Conservation (phyloP, 1,284 basidiomycete genomes). For the Cystobasidiaceae sp. region DNA sequence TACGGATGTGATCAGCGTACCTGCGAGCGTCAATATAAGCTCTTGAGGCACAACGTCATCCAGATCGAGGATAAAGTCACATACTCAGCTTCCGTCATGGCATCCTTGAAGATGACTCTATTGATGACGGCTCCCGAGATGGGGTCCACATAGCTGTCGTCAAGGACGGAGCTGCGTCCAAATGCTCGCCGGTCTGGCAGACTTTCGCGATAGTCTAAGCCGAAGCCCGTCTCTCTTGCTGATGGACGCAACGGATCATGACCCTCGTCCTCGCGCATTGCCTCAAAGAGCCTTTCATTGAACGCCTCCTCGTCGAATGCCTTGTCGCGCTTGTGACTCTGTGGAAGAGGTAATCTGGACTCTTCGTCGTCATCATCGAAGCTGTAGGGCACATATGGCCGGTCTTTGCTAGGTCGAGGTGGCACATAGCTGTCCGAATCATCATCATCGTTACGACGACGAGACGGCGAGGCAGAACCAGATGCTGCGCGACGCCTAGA, state of each 20-base stretch:
- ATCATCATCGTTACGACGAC: background rate
- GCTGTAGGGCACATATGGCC: slow-evolving; percentile 25
- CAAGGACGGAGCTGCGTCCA: slow-evolving; percentile 1
- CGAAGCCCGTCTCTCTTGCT: slow-evolving; percentile 11
- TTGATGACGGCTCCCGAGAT: slow-evolving; percentile 23
- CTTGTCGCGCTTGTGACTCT: slow-evolving; percentile 9
- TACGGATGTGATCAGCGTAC: slow-evolving; percentile 31
- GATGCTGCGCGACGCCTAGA: too few species aligned
- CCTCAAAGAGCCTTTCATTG: slow-evolving; percentile 21
- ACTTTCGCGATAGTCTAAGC: slow-evolving; percentile 22
- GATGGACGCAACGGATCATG: background rate
- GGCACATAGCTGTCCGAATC: slow-evolving; percentile 28
- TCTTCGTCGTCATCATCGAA: slow-evolving; percentile 28
- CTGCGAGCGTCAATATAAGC: background rate
- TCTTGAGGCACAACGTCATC: background rate
- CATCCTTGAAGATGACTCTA: slow-evolving; percentile 29
- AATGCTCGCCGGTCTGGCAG: background rate
- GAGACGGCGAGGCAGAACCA: too few species aligned
- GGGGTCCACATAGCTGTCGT: slow-evolving; percentile 24
- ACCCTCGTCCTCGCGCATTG: slow-evolving; percentile 26
- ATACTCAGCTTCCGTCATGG: slow-evolving; percentile 32
- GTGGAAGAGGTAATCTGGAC: slow-evolving; percentile 6
- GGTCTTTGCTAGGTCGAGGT: slow-evolving; percentile 26
- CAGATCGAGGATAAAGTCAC: background rate
- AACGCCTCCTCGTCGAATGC: slow-evolving; percentile 13